Evolutionary conservation across 2,329 filamentous ascomycete genomes (phyloP).

Genomic region (Ophiobolus disseminans): DNA sequence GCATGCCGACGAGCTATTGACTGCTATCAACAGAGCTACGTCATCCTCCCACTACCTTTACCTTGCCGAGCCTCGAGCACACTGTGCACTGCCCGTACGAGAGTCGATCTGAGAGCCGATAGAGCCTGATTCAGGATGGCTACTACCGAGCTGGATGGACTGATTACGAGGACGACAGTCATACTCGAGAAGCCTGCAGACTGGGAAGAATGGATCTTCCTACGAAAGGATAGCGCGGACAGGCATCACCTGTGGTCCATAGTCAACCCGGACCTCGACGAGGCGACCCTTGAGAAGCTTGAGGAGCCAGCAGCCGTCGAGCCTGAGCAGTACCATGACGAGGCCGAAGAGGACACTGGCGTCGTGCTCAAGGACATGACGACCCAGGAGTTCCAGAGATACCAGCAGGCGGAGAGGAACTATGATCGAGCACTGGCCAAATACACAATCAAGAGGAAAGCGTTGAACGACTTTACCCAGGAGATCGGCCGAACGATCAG

Average conservation of each 20-base stretch:
- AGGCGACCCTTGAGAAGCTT: neutral
- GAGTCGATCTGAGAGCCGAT: conserved; percentile 2
- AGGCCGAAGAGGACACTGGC: neutral
- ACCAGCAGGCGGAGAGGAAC: neutral
- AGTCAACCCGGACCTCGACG: neutral
- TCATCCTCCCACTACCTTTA: neutral
- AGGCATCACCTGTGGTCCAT: neutral
- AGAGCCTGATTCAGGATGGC: conserved; percentile 6
- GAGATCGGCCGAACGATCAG: conserved; percentile 2
- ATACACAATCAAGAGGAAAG: conserved; percentile 3
- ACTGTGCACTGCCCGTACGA: conserved; percentile 2
- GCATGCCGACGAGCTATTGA: conserved; percentile 2
- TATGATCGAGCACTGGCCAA: conserved; percentile 1
- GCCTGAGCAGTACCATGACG: neutral
- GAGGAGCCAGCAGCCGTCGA: conserved; percentile 2
- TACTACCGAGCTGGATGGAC: conserved; percentile 3
- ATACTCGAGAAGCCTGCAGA: conserved; percentile 9
- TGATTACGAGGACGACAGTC: conserved; percentile 4
- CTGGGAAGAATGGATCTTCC: conserved; percentile 3
- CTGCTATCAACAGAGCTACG: conserved; percentile 1
- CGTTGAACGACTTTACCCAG: neutral
- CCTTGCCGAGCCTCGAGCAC: neutral
- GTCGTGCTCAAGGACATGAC: neutral
- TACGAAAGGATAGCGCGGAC: conserved; percentile 2
- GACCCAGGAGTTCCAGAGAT: neutral